Percentiles rank a stretch among this genome's conserved stretches.
These are phyloP conservation scores for Tylopilus felleus DNA, from an alignment of 768 basidiomycete species.

Conservation along the genomic window DNA sequence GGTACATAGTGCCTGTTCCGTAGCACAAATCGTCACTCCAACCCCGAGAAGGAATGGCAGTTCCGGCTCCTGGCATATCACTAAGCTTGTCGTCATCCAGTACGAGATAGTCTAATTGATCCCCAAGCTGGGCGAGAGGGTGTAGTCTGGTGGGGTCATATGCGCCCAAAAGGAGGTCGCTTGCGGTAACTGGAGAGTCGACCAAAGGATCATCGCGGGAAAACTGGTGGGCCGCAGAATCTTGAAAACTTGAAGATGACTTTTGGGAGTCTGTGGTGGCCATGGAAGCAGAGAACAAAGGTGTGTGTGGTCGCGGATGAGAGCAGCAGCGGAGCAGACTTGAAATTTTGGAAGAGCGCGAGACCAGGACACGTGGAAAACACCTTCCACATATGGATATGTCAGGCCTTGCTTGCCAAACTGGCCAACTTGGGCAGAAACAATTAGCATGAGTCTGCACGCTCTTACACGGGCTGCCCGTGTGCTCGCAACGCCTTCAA, in stretches of 20 bases:
- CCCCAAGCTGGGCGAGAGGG: conserved; percentile 87
- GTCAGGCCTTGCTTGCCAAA: conserved; percentile 4
- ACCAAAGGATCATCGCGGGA: conserved; percentile 40
- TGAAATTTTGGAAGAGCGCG: conserved; percentile 33
- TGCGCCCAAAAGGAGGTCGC: conserved; percentile 80
- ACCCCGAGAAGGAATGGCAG: conserved; percentile 91
- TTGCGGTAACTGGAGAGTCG: conserved; percentile 70
- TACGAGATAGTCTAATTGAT: conserved; percentile 92
- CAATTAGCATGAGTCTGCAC: conserved; percentile 29
- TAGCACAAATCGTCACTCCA: conserved; percentile 99
- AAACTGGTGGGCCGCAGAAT: conserved; percentile 44
- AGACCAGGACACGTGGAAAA: conserved; percentile 18
- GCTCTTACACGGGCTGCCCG: conserved; percentile 17
- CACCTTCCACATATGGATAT: conserved; percentile 4
- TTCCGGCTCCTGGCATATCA: conserved; percentile 84
- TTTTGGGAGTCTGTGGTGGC: conserved; percentile 25
- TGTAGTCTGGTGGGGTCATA: conserved; percentile 93
- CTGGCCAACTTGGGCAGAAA: conserved; percentile 20
- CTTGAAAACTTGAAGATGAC: conserved; percentile 40
- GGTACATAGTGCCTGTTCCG: conserved; percentile 98
- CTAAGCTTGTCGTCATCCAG: conserved; percentile 96
- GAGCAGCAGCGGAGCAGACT: conserved; percentile 14
- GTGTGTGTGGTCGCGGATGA: conserved; percentile 16
- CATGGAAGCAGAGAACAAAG: conserved; percentile 22
- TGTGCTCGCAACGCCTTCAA: conserved; percentile 20